phyloP scores from a whole-genome alignment of 495 filamentous ascomycete genomes.

The Cladorrhinum samala region DNA sequence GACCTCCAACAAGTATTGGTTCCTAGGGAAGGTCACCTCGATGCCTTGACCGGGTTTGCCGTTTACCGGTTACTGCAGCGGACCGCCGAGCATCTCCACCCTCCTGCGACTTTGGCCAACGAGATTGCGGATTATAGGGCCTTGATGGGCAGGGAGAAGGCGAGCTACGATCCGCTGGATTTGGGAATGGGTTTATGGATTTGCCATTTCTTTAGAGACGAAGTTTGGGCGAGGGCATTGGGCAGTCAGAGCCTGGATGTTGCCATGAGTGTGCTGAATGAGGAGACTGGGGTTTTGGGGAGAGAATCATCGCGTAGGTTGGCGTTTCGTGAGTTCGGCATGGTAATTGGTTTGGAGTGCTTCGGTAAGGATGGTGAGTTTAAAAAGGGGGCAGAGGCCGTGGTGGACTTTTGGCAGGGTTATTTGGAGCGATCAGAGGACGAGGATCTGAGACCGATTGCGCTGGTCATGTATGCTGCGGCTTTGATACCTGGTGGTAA shows the following conservation, averaged over 20 bases:
- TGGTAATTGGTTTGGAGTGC: slow-evolving; percentile 51
- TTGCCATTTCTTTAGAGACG: slow-evolving; percentile 49
- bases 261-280: slow-evolving; percentile 30
- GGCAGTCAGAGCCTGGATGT: slow-evolving; percentile 39
- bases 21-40: slow-evolving; percentile 52
- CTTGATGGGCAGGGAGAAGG: slow-evolving; percentile 48
- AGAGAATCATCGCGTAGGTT: slow-evolving; percentile 40
- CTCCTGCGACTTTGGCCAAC: slow-evolving; percentile 31
- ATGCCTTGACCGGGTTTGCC: slow-evolving; percentile 57
- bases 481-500: slow-evolving; percentile 58
- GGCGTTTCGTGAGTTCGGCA: slow-evolving; percentile 61
- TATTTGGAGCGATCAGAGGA: slow-evolving; percentile 38
- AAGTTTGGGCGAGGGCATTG: slow-evolving; percentile 46
- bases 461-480: slow-evolving; percentile 60
- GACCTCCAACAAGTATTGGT: slow-evolving; percentile 49
- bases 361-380: slow-evolving; percentile 41
- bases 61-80: slow-evolving; percentile 50
- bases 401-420: slow-evolving; percentile 50
- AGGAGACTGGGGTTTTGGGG: slow-evolving; percentile 28
- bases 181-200: slow-evolving; percentile 64
- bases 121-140: slow-evolving; percentile 56
- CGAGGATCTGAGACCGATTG: slow-evolving; percentile 53
- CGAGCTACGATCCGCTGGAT: slow-evolving; percentile 52
- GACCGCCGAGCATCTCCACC: slow-evolving; percentile 26
- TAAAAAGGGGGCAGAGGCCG: slow-evolving; percentile 34